phyloP scores from a whole-genome alignment of 2,329 filamentous ascomycete species.

The Diaporthe amygdali region DNA sequence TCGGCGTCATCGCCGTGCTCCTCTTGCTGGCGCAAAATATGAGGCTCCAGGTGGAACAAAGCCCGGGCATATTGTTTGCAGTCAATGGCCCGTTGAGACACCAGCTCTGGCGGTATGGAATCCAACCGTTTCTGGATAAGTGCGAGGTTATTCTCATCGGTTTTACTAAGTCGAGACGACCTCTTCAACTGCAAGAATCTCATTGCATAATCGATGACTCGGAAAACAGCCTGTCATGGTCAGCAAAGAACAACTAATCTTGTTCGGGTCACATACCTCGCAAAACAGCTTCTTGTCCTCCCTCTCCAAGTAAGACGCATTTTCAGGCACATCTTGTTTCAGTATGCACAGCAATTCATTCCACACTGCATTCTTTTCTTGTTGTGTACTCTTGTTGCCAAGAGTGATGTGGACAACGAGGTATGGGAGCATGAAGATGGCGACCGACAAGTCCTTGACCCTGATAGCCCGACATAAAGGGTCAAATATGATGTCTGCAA shows the following conservation, averaged over 20 bases:
- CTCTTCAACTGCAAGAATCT: conserved; percentile 86
- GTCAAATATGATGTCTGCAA: conserved; percentile 79
- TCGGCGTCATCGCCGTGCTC: conserved; percentile 51
- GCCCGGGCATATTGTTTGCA: conserved; percentile 93
- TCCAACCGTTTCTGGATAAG: conserved; percentile 58
- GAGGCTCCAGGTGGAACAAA: conserved; percentile 92
- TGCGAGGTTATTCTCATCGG: conserved; percentile 54
- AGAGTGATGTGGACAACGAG: conserved; percentile 83
- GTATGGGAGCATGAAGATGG: conserved; percentile 89
- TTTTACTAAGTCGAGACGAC: conserved; percentile 35
- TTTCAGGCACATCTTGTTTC: conserved; percentile 58
- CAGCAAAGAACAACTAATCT: conserved; percentile 24
- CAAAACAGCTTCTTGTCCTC: conserved; percentile 86
- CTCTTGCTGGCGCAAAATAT: conserved; percentile 62
- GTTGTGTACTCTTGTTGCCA: conserved; percentile 64
- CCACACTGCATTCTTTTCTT: conserved; percentile 69
- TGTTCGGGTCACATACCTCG: conserved; percentile 63
- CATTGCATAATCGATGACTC: conserved; percentile 88
- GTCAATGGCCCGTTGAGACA: conserved; percentile 84
- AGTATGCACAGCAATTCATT: conserved; percentile 78
- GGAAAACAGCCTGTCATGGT: conserved; percentile 76
- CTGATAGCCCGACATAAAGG: conserved; percentile 82
- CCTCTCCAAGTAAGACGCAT: conserved; percentile 63
- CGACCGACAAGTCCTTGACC: conserved; percentile 83
- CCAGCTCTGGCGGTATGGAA: conserved; percentile 75